Conservation (phyloP, 768 basidiomycete species). For the Mycena venus region DNA sequence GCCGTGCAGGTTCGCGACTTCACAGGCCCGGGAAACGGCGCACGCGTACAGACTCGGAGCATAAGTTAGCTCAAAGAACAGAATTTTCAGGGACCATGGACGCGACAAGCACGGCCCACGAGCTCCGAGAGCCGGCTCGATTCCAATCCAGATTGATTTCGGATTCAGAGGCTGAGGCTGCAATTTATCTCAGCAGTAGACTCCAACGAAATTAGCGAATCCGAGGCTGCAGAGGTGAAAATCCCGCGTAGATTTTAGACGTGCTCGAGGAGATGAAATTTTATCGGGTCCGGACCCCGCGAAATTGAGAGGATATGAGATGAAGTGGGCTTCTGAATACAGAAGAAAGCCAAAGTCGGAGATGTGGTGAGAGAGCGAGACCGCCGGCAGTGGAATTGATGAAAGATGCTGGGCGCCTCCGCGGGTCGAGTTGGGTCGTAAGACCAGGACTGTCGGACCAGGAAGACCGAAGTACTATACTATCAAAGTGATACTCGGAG, state of each 20-base stretch:
- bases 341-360: not conserved
- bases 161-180: not conserved
- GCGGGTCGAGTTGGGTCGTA: too few relatives aligned
- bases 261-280: not conserved
- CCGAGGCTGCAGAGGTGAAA: not conserved
- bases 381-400: not conserved
- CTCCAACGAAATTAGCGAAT: not conserved
- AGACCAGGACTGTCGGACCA: not conserved
- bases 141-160: not conserved
- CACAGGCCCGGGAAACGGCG: not conserved
- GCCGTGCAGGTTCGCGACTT: too few relatives aligned
- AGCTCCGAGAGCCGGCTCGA: not conserved
- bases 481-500: slow-evolving; percentile 27
- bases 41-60: not conserved
- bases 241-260: slow-evolving; percentile 27
- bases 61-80: not conserved
- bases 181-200: too few relatives aligned
- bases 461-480: not conserved
- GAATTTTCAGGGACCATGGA: not conserved
- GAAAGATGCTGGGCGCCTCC: not conserved
- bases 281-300: not conserved
- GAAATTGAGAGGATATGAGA: slow-evolving; percentile 14
- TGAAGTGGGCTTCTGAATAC: too few relatives aligned
- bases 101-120: not conserved
- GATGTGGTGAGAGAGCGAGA: not conserved